Evolutionary conservation across 2,329 filamentous ascomycete species (phyloP), one percentile per base, ranked within the genome.

Genomic region (Clonostachys sp.): DNA sequence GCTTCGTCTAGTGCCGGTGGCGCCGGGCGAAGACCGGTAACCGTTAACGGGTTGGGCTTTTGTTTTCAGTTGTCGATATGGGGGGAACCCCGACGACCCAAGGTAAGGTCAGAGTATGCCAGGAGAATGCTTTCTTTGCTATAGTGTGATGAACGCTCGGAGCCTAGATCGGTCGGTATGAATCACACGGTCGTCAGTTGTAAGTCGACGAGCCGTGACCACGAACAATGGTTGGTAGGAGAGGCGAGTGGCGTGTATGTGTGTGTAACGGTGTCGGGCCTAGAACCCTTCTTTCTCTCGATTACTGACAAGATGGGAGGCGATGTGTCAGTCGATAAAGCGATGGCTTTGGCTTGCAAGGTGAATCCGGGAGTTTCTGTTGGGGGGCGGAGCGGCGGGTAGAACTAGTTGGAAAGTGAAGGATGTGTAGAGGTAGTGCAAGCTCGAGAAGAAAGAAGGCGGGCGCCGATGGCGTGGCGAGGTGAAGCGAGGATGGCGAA

Each of bases 381-480:
- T 8, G 24, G 10, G 45, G 16, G 33, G 16, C 18, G 34, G 43
- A 45, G 43, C n/a, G 16, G 18, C 14, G 45, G 16, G n/a, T 20
- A 12, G 38, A n/a, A 40, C 48, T 48, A 45, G 44, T 42, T 45
- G 45, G 49, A 51, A 50, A 48, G 49, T 47, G 45, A 51, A 49
- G 49, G 48, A 46, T 49, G 51, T 45, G 46, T 50, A 50, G 46
- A 50, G 52, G 51, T 50, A 49, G 55, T 54, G 55, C 54, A 66
- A 63, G 58, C 58, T 63, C 57, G 57, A 65, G 58, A 61, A 62
- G 59, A 60, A 61, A 61, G 61, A 65, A 61, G 61, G 60, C 53
- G 36, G 16, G 18, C 20, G 20, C 20, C 16, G 30, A 20, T 51
- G 55, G 57, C 57, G 43, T 16, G 44, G 40, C 34, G 46, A 45